Percentiles rank a stretch among this genome's conserved stretches.
phyloP scores from a whole-genome alignment of 1,284 basidiomycete species.

The Malassezia dermatis region DNA sequence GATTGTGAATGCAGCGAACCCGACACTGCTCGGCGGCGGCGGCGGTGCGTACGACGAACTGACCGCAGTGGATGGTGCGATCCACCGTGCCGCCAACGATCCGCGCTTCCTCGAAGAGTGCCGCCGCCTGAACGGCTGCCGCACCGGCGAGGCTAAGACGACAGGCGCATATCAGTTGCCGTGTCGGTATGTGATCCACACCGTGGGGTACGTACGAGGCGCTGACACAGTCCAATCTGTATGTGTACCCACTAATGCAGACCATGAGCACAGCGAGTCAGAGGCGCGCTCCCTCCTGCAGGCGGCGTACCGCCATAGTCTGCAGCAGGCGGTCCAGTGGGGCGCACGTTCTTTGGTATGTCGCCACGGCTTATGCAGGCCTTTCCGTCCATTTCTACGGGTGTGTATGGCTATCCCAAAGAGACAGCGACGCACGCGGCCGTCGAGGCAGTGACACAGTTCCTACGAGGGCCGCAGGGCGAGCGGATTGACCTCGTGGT shows the following conservation, averaged over 20 bases:
- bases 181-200: slow-evolving; percentile 70
- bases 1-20: slow-evolving; percentile 44
- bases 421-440: slow-evolving; percentile 26
- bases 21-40: slow-evolving; percentile 33
- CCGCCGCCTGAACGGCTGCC: slow-evolving; percentile 55
- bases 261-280: neutral
- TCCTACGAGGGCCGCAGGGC: slow-evolving; percentile 16
- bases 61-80: slow-evolving; percentile 63
- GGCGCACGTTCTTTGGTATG: slow-evolving; percentile 22
- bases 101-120: slow-evolving; percentile 63
- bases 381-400: slow-evolving; percentile 43
- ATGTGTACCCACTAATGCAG: neutral
- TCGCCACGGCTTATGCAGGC: slow-evolving; percentile 16
- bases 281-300: slow-evolving; percentile 49
- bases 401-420: slow-evolving; percentile 44
- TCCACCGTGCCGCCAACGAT: slow-evolving; percentile 70
- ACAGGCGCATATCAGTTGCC: slow-evolving; percentile 52
- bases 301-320: slow-evolving; percentile 27
- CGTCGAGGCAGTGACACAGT: slow-evolving; percentile 25
- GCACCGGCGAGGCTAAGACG: slow-evolving; percentile 72
- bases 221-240: slow-evolving; percentile 9
- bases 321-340: slow-evolving; percentile 21
- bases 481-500: slow-evolving; percentile 25
- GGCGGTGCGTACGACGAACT: slow-evolving; percentile 18
- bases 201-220: slow-evolving; percentile 69